These are phyloP conservation scores for Haematococcus lacustris DNA, from an alignment of 139 green algal genomes.

Conservation along the genomic window DNA sequence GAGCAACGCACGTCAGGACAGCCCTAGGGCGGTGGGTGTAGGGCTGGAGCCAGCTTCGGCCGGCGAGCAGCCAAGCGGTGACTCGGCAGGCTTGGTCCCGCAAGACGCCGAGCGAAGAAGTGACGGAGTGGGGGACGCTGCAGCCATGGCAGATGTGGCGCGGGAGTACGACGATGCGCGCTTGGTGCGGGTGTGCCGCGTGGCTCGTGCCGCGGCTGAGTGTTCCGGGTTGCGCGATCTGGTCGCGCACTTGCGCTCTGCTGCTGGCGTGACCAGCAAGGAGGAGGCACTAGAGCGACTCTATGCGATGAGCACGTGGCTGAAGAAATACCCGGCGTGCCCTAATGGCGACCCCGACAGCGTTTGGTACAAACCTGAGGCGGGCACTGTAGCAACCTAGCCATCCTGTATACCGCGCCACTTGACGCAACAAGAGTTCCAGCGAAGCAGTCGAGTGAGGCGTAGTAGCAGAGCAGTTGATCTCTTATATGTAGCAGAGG, in stretches of 20 bases:
- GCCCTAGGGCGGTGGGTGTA: not conserved
- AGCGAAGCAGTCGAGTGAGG: too few species aligned
- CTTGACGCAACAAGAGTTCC: too few species aligned
- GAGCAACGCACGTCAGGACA: not conserved
- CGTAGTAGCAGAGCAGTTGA: too few species aligned
- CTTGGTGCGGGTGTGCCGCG: slow-evolving; percentile 1
- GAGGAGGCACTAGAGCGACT: too few species aligned
- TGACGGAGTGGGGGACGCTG: not conserved
- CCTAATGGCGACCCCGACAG: not conserved
- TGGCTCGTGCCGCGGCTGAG: not conserved
- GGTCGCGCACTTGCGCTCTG: not conserved
- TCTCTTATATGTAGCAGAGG: too few species aligned
- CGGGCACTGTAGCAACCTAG: too few species aligned
- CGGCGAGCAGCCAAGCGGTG: not conserved
- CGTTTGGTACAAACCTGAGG: not conserved
- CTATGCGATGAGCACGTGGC: not conserved
- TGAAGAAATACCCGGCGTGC: not conserved
- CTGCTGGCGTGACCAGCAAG: not conserved
- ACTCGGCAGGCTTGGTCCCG: too few species aligned
- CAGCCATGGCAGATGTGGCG: not conserved
- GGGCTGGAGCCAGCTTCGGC: not conserved
- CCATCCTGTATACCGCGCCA: too few species aligned
- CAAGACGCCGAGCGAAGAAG: not conserved
- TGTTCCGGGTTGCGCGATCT: not conserved
- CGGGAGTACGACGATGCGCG: not conserved